Evolutionary conservation across 441 rosid species (phyloP).

Genomic region (Populus hybrid): DNA sequence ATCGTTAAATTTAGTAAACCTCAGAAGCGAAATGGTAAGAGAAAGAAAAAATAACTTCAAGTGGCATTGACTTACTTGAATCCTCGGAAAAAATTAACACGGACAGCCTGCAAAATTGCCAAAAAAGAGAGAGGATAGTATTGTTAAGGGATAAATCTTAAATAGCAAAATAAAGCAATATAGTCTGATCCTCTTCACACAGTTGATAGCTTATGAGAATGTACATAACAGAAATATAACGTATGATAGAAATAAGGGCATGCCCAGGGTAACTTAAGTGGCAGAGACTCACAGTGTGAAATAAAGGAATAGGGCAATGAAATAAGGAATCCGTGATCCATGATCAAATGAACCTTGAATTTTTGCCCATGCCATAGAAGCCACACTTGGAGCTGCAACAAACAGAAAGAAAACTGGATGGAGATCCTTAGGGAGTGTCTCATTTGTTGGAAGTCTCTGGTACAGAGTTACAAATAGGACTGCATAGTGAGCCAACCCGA

Average conservation of each 20-base stretch:
- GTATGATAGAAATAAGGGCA: neutral
- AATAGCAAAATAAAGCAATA: no score
- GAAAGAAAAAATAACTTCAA: neutral
- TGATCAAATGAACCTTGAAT: constrained; percentile 66
- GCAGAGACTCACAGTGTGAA: constrained; percentile 49
- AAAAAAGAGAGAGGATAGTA: neutral
- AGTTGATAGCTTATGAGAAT: neutral
- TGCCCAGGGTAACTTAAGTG: neutral
- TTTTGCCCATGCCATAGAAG: constrained; percentile 84
- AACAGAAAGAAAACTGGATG: constrained; percentile 94
- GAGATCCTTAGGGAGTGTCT: constrained; percentile 84
- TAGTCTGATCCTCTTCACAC: neutral
- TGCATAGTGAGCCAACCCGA: constrained; percentile 77
- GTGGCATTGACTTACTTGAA: constrained; percentile 45
- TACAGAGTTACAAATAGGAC: constrained; percentile 91
- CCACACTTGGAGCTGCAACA: constrained; percentile 87
- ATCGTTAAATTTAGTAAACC: neutral
- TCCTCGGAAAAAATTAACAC: constrained; percentile 77
- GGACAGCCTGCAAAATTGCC: constrained; percentile 56
- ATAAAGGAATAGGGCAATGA: constrained; percentile 84
- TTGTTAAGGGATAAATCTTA: no score
- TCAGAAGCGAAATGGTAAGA: neutral
- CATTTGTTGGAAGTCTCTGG: constrained; percentile 92
- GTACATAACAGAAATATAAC: neutral
- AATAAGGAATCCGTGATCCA: constrained; percentile 73